Evolutionary conservation across 177 flowering plant genomes (phyloP), one percentile per base, ranked within the genome.

Genomic region (Telopea speciosissima): DNA sequence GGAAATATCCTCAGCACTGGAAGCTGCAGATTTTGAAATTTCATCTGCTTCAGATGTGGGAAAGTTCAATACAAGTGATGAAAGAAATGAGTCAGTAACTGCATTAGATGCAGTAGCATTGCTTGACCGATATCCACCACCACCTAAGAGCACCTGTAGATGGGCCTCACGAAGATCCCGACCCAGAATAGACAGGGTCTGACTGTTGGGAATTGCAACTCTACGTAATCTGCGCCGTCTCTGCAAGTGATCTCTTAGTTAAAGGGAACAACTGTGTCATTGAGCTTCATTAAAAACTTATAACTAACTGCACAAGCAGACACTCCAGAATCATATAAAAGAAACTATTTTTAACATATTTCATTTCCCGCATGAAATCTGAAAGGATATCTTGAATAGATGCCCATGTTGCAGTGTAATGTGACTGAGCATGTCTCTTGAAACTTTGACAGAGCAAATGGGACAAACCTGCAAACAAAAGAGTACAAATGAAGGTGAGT

Each of bases 111-210:
- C 70, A 73, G 70, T 83, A 45, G 85, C 69, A 76, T 59, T 85
- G 77, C 71, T 85, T 71, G 94, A 82, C 61, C 91, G 85, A 75
- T 76, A 83, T 67, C 89, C 92, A 56, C 93, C 78, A 71, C 96
- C 90, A 7, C 98, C 97, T 26, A 91, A 72, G 77, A 93, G 91
- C 44, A 87, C 90, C 81, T 89, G 93, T 63, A 93, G 77, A 82
- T 93, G 97, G 73, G 98, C 93, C 84, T 93, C 98, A 8, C 95
- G 89, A 72, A 93, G 91, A 78, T 93, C 98, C 63, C 92, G 85
- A 24, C 95, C 89, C 61, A 93, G 81, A 19, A 88, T 82, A 23
- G 98, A 89, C 68, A 89, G 71, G 36, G 95, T 82, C 77, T 89
- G 95, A 79, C 86, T 87, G 72, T 79, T 91, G 26, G 96, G 94